A percentile compares a stretch with the other conserved stretches of the same genome.
phyloP scores from a whole-genome alignment of 2,329 filamentous ascomycete genomes.

The Aspergillus sp. region DNA sequence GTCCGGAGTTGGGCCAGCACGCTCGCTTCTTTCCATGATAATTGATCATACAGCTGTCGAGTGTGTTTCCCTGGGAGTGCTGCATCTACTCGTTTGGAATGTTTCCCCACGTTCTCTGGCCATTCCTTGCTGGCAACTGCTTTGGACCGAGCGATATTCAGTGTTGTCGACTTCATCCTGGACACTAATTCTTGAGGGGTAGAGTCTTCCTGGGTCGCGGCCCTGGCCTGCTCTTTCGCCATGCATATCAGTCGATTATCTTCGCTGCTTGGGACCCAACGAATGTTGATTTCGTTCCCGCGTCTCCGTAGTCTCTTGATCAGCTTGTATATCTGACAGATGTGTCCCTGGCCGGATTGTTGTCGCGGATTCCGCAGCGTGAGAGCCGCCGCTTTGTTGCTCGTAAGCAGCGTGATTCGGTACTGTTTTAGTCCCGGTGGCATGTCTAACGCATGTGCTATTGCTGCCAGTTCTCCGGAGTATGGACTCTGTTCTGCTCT shows the following conservation, averaged over 20 bases:
- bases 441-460: slow-evolving; percentile 19
- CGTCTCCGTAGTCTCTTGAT: slow-evolving; percentile 20
- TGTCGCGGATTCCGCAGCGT: slow-evolving; percentile 19
- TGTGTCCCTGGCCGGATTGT: slow-evolving; percentile 20
- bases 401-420: slow-evolving; percentile 20
- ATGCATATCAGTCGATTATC: slow-evolving; percentile 14
- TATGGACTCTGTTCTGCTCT: slow-evolving; percentile 24
- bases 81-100: slow-evolving; percentile 24
- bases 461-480: slow-evolving; percentile 23
- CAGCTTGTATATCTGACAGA: slow-evolving; percentile 21
- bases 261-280: slow-evolving; percentile 16
- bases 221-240: slow-evolving; percentile 22
- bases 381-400: slow-evolving; percentile 24
- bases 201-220: slow-evolving; percentile 19
- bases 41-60: slow-evolving; percentile 20
- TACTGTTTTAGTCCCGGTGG: slow-evolving; percentile 17
- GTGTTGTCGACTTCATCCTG: slow-evolving; percentile 24
- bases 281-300: slow-evolving; percentile 18
- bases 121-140: slow-evolving; percentile 14
- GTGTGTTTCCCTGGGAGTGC: slow-evolving; percentile 30
- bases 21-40: slow-evolving; percentile 28
- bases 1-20: slow-evolving; percentile 18
- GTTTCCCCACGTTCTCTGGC: slow-evolving; percentile 22
- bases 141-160: slow-evolving; percentile 24
- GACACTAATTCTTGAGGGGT: slow-evolving; percentile 11